Evolutionary conservation across 495 filamentous ascomycete genomes (phyloP), one percentile per base, ranked within the genome.

Genomic region (Amorphotheca resinae): DNA sequence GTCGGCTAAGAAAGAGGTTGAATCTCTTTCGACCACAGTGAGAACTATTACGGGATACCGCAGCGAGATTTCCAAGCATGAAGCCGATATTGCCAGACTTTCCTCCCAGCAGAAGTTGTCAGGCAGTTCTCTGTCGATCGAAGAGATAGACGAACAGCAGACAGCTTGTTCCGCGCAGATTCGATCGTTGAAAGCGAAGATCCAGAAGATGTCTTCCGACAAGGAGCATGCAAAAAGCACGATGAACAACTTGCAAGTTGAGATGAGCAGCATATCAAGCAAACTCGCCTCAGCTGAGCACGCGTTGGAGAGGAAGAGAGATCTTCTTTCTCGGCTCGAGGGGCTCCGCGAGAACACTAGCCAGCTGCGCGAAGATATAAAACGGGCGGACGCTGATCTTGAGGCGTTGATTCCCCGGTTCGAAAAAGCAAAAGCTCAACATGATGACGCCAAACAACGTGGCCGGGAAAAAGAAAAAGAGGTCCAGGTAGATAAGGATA

Each of bases 111-210:
- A 94, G 50, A 73, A 79, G 38, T 74, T 80, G 12, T 61, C 68
- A 48, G 74, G 76, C 2, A 52, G 69, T 12, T 64, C 72, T 4
- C 76, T 80, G 46, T 81, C 81, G 5, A 63, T 86, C 14, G 81
- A 95, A 38, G 84, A 93, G 48, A 84, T 96, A 45, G 83, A 87
- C 49, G 74, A 82, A 12, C 73, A 91, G 38, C 75, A 84, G 42
- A 72, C 74, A 16, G 57, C 64, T 21, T 70, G 79, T 49, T 72
- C 69, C n/a, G 85, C 87, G 46, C 75, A 82, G 54, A 66, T 74
- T 18, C 69, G 76, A 44, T 53, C 59, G n/a, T 52, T 77, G 8
- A 83, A 81, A 52, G 65, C 72, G 23, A 69, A 64, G 21, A 70
- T 87, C 11, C 55, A 66, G 12, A 81, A 78, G 42, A 58, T 93